Evolutionary conservation across 2,329 filamentous ascomycete species (phyloP).

Genomic region (Fusarium bulbicola): DNA sequence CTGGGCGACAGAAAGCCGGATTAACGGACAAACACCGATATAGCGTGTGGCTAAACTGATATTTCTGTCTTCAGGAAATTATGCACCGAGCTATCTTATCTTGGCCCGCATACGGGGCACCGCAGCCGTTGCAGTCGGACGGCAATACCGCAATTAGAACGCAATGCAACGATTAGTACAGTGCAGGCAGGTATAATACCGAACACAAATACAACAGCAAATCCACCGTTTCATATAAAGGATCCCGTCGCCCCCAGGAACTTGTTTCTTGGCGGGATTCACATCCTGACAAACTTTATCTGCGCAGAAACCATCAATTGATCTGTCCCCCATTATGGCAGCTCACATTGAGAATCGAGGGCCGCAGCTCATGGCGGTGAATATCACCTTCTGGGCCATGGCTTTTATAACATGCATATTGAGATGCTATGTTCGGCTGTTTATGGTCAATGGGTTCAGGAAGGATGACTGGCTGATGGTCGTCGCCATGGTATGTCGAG

Average conservation of each 20-base stretch:
- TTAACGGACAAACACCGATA: neutral
- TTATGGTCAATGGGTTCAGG: conserved; percentile 48
- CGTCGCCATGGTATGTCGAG: conserved; percentile 40
- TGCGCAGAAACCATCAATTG: neutral
- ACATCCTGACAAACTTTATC: conserved; percentile 11
- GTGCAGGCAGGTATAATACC: neutral
- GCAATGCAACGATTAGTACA: neutral
- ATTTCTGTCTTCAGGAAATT: neutral
- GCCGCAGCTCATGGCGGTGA: conserved; percentile 46
- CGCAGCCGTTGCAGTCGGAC: conserved; percentile 2
- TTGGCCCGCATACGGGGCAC: conserved; percentile 40
- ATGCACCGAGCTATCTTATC: neutral
- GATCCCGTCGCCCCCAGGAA: neutral
- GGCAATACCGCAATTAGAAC: neutral
- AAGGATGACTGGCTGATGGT: conserved; percentile 51
- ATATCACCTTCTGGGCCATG: conserved; percentile 40
- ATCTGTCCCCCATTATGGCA: conserved; percentile 18
- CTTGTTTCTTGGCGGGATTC: neutral
- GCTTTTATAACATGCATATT: conserved; percentile 42
- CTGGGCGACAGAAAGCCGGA: neutral
- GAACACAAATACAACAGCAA: neutral
- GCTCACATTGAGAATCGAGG: conserved; percentile 42
- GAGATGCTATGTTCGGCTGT: conserved; percentile 46
- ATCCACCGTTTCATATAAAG: conserved; percentile 16
- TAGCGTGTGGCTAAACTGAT: accelerated